phyloP scores from a whole-genome alignment of 2,329 filamentous ascomycete genomes.

The Alternaria conjuncta region DNA sequence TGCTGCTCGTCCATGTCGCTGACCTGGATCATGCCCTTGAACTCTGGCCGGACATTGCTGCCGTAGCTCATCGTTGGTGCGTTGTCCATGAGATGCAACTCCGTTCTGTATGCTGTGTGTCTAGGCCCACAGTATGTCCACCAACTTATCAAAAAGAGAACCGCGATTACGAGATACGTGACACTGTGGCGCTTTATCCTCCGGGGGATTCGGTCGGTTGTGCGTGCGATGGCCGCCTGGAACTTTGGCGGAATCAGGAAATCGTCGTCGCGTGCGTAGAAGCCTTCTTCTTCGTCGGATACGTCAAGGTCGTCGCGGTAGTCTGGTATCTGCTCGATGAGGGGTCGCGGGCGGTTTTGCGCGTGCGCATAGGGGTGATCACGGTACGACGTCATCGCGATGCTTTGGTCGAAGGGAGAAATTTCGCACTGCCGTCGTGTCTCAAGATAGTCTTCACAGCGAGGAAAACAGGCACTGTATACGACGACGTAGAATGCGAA shows the following conservation, averaged over 20 bases:
- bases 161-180: constrained; percentile 36
- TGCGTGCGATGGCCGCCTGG: constrained; percentile 33
- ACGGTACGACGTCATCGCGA: constrained; percentile 33
- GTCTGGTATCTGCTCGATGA: constrained; percentile 42
- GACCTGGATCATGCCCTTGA: constrained; percentile 59
- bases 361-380: constrained; percentile 19
- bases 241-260: constrained; percentile 42
- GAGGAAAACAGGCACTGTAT: no score
- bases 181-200: constrained; percentile 46
- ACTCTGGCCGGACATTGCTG: constrained; percentile 55
- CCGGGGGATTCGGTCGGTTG: constrained; percentile 40
- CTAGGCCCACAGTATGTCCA: constrained; percentile 45
- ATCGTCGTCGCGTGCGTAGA: constrained; percentile 46
- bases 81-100: constrained; percentile 44
- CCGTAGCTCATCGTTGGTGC: constrained; percentile 50
- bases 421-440: neutral
- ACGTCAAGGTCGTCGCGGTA: constrained; percentile 41
- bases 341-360: constrained; percentile 24
- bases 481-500: neutral
- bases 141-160: constrained; percentile 47
- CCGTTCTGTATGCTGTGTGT: constrained; percentile 42
- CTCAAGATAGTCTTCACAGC: neutral
- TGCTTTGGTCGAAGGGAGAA: neutral
- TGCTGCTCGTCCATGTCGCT: constrained; percentile 56
- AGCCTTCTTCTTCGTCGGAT: constrained; percentile 48